A percentile compares a stretch with the other conserved stretches of the same genome.
Conservation (phyloP, 2,329 filamentous ascomycete genomes). For the Sporothrix curviconia region DNA sequence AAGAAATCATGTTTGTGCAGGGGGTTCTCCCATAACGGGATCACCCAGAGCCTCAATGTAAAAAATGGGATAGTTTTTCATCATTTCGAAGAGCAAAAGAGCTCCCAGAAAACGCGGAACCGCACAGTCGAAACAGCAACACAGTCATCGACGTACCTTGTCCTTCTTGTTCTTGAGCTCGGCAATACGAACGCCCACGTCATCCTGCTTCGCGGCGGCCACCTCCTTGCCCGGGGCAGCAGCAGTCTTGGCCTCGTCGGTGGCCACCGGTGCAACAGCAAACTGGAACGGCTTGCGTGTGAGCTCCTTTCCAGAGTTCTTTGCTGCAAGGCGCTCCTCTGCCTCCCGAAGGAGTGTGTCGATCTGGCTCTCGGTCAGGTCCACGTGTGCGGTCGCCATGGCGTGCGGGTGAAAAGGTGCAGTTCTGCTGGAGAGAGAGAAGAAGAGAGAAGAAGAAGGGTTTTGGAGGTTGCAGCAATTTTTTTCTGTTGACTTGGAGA, state of each 20-base stretch:
- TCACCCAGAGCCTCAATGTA: constrained; percentile 71
- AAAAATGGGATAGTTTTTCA: constrained; percentile 64
- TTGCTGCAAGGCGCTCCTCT: constrained; percentile 30
- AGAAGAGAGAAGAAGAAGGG: neutral
- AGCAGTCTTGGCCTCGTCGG: constrained; percentile 14
- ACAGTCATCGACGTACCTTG: constrained; percentile 26
- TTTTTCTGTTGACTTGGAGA: neutral
- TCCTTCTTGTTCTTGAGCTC: constrained; percentile 23
- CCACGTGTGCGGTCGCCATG: constrained; percentile 23
- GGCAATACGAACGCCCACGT: constrained; percentile 26
- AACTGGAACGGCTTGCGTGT: constrained; percentile 7
- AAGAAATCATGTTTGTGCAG: constrained; percentile 53
- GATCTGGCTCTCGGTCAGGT: constrained; percentile 32
- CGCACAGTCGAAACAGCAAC: neutral
- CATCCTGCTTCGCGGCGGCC: constrained; percentile 13
- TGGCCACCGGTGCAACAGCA: constrained; percentile 10
- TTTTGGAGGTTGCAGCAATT: constrained; percentile 5
- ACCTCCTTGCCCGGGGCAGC: constrained; percentile 14
- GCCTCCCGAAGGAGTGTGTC: constrained; percentile 34
- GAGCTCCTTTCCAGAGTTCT: constrained; percentile 9
- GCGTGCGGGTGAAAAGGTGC: too few species aligned
- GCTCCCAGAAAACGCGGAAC: too few species aligned
- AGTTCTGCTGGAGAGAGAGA: constrained; percentile 8
- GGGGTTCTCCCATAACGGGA: constrained; percentile 74
- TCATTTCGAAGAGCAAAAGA: constrained; percentile 40